Percentiles rank a stretch among this genome's conserved stretches.
phyloP scores from a whole-genome alignment of 805 yeast species.

The Candida qinlingensis region DNA sequence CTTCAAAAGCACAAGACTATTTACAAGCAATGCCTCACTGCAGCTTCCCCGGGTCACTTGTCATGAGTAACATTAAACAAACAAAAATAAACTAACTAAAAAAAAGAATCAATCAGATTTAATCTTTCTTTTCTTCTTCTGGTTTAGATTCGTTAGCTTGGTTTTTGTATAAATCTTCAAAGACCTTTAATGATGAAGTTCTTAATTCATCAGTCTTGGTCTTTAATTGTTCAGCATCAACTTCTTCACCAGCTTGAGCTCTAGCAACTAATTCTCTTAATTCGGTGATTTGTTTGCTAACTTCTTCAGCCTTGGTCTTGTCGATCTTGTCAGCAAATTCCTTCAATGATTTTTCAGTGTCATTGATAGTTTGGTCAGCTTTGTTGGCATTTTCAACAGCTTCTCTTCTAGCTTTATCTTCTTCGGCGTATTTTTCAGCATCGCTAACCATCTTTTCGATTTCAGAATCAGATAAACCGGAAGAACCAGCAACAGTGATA shows the following conservation, averaged over 20 bases:
- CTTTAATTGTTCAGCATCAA: conserved; percentile 59
- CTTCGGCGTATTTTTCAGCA: conserved; percentile 53
- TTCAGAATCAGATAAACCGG: conserved; percentile 59
- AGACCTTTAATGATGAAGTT: conserved; percentile 70
- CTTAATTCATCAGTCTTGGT: conserved; percentile 78
- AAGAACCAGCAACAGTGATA: conserved; percentile 56
- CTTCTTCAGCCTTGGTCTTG: conserved; percentile 48
- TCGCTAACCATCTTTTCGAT: conserved; percentile 56
- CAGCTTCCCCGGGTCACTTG: neutral
- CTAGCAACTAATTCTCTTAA: conserved; percentile 71
- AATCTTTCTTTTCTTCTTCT: conserved; percentile 21
- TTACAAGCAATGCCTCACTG: neutral
- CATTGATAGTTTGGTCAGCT: conserved; percentile 75
- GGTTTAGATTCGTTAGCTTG: conserved; percentile 21
- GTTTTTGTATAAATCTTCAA: conserved; percentile 42
- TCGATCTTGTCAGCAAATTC: conserved; percentile 68
- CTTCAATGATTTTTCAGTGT: conserved; percentile 78
- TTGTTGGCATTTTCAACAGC: conserved; percentile 77
- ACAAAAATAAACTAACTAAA: neutral
- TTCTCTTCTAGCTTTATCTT: conserved; percentile 51
- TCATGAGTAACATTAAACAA: conserved; percentile 3
- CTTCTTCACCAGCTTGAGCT: conserved; percentile 60
- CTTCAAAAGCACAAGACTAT: neutral
- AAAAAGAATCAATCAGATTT: neutral
- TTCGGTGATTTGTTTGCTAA: conserved; percentile 35